Conservation (phyloP, 2,329 filamentous ascomycete genomes). For the Coccinonectria pachysandricola region DNA sequence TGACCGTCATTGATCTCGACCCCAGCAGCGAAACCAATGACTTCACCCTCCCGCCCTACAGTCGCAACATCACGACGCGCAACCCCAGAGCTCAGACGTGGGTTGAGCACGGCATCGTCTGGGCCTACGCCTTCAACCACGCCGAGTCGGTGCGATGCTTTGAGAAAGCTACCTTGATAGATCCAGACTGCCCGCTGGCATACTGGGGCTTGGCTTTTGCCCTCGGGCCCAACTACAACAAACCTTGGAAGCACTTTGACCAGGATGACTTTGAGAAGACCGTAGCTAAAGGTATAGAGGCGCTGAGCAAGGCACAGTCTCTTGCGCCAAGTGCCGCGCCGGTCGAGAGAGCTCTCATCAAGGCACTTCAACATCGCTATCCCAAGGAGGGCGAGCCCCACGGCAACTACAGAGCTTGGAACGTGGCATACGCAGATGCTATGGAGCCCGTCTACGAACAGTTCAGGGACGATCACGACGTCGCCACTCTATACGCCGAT, state of each 20-base stretch:
- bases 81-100: conserved; percentile 44
- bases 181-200: conserved; percentile 46
- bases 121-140: conserved; percentile 64
- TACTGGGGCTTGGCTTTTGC: conserved; percentile 60
- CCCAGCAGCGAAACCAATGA: conserved; percentile 7
- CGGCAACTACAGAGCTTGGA: conserved; percentile 29
- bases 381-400: conserved; percentile 36
- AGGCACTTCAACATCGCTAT: conserved; percentile 52
- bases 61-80: conserved; percentile 41
- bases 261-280: conserved; percentile 13
- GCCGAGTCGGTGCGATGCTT: conserved; percentile 55
- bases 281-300: conserved; percentile 5
- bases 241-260: conserved; percentile 46
- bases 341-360: conserved; percentile 50
- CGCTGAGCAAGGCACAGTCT: conserved; percentile 7
- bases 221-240: conserved; percentile 62
- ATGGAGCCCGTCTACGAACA: conserved; percentile 25
- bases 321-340: conserved; percentile 14
- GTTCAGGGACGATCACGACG: conserved; percentile 26
- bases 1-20: conserved; percentile 7
- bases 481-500: conserved; percentile 22
- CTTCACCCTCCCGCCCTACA: conserved; percentile 14
- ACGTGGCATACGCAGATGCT: conserved; percentile 14
- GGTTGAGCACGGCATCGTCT: conserved; percentile 58
- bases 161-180: conserved; percentile 40